Evolutionary conservation across 768 basidiomycete genomes (phyloP).

Genomic region (Agaricus subrufescens): DNA sequence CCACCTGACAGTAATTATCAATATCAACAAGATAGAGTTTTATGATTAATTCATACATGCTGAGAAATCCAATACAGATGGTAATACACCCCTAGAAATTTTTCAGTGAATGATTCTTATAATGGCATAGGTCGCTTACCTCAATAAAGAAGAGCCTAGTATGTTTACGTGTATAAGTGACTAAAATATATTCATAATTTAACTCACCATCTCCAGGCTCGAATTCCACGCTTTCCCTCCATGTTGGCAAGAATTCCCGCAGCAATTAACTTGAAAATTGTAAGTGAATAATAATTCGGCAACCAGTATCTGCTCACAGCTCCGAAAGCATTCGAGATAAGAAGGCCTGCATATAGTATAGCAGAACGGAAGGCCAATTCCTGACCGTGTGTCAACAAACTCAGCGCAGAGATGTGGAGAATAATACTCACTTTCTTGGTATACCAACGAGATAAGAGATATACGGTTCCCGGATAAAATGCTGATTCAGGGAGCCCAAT

Average conservation of each 20-base stretch:
- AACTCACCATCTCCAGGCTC: conserved; percentile 62
- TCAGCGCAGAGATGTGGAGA: neutral
- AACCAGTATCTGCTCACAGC: conserved; percentile 31
- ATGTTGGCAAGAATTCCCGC: conserved; percentile 63
- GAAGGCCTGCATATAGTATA: conserved; percentile 48
- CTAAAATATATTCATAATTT: neutral
- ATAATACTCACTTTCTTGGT: conserved; percentile 38
- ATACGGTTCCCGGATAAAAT: conserved; percentile 52
- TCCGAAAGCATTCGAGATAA: conserved; percentile 63
- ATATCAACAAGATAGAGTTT: neutral
- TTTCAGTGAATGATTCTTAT: no score
- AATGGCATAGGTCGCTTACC: conserved; percentile 22
- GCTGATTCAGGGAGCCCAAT: conserved; percentile 60
- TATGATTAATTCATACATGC: conserved; percentile 34
- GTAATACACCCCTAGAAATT: conserved; percentile 51
- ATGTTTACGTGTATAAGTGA: neutral
- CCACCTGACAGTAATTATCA: conserved; percentile 30
- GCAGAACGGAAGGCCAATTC: conserved; percentile 59
- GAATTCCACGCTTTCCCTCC: conserved; percentile 57
- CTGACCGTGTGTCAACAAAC: conserved; percentile 20
- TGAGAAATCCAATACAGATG: conserved; percentile 46
- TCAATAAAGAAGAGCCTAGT: conserved; percentile 65
- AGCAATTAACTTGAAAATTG: conserved; percentile 45
- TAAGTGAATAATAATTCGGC: neutral
- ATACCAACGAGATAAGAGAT: conserved; percentile 44